Conservation (phyloP, 768 basidiomycete genomes). For the Auricularia auricula-judae region DNA sequence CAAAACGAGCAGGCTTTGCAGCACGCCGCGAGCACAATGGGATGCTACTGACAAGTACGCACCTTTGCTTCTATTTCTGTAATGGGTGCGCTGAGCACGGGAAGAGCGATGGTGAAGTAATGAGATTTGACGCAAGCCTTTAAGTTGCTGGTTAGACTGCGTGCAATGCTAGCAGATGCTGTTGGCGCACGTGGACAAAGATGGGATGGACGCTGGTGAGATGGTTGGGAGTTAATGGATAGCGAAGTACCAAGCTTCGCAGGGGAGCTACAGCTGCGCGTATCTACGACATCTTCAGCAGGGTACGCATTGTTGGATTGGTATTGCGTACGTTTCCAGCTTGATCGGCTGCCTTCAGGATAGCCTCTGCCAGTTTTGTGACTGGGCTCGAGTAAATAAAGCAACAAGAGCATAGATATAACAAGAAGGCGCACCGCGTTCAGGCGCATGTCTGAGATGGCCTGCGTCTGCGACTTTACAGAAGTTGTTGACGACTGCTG, state of each 20-base stretch:
- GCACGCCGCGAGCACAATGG: not conserved
- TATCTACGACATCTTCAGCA: slow-evolving; percentile 18
- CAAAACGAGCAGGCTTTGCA: too few species aligned
- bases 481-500: slow-evolving; percentile 40
- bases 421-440: slow-evolving; percentile 37
- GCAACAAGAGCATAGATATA: not conserved
- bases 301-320: not conserved
- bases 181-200: slow-evolving; percentile 44
- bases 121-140: slow-evolving; percentile 49
- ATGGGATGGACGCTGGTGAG: slow-evolving; percentile 63
- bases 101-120: slow-evolving; percentile 46
- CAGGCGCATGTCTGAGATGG: slow-evolving; percentile 55
- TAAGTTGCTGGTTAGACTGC: not conserved
- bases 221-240: slow-evolving; percentile 41
- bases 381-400: slow-evolving; percentile 28
- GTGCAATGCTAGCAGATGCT: not conserved
- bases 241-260: slow-evolving; percentile 47
- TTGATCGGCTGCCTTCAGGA: slow-evolving; percentile 37
- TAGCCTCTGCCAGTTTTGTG: slow-evolving; percentile 52
- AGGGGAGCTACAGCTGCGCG: slow-evolving; percentile 47
- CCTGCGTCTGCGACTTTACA: slow-evolving; percentile 51
- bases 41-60: not conserved
- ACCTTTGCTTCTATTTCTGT: slow-evolving; percentile 43
- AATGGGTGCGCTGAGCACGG: slow-evolving; percentile 52
- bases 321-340: slow-evolving; percentile 37